phyloP scores from a whole-genome alignment of 371 early-diverging fungal species.

The Capniomyces stellatus region DNA sequence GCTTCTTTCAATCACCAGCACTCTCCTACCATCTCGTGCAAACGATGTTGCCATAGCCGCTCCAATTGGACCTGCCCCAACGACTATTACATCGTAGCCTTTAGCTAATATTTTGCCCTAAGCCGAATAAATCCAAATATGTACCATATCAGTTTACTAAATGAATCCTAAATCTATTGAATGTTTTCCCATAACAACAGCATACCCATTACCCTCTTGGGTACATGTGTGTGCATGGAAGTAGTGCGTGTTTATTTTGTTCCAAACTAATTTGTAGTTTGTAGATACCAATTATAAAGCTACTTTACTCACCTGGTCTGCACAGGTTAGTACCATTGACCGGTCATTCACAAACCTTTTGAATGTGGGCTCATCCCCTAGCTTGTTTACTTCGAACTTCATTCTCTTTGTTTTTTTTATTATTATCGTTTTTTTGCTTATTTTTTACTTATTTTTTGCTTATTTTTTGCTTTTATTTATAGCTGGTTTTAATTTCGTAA shows the following conservation, averaged over 20 bases:
- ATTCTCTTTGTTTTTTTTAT: too few relatives aligned
- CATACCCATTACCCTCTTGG: too few relatives aligned
- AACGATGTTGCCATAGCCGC: constrained; percentile 50
- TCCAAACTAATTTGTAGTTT: background rate
- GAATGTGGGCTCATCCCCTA: background rate
- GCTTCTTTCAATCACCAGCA: constrained; percentile 54
- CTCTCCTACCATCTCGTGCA: constrained; percentile 21
- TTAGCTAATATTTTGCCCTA: background rate
- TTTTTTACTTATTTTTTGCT: too few relatives aligned
- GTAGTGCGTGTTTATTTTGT: constrained; percentile 19
- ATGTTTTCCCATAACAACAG: constrained; percentile 8
- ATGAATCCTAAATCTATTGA: too few relatives aligned
- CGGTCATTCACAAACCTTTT: background rate
- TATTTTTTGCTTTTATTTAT: too few relatives aligned
- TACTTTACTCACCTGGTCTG: background rate
- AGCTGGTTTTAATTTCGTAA: too few relatives aligned
- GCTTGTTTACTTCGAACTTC: background rate
- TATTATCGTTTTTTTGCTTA: too few relatives aligned
- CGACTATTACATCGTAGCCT: constrained; percentile 54
- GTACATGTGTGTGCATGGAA: too few relatives aligned
- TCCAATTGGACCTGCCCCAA: constrained; percentile 86
- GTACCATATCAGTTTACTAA: constrained; percentile 5
- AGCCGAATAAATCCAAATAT: background rate
- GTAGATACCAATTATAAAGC: constrained; percentile 6
- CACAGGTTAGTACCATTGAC: background rate